Base-by-base conservation (phyloP, 306 rosid species). In the Psophocarpus tetragonolobus region DNA sequence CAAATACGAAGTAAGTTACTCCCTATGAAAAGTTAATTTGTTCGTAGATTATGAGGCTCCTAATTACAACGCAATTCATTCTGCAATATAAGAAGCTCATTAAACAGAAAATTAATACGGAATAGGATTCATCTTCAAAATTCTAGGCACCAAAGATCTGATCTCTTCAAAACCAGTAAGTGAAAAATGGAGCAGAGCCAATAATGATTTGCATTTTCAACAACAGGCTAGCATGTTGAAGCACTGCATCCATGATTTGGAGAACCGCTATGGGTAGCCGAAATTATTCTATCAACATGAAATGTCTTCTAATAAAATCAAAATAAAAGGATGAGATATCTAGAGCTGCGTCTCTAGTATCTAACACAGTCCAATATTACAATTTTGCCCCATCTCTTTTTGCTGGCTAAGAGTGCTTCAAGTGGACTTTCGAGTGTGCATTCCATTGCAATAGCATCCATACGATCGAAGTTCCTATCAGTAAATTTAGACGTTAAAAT, bases 361-460 rank as follows among this genome's bases (percentile, higher is more conserved):
- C 36, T 33, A 69, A 67, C 50, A 50, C 1, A 9, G 44, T 38
- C 26, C 65, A 80, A 83, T n/a, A 45, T 24, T 24, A 23, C 30
- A 76, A 35, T 29, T 66, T 6, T 18, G 47, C 29, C 73, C 21
- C 47, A 0, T 66, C 42, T 6, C 9, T 4, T 71, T 48, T 48
- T 76, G 86, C 61, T 68, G 30, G 75, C 80, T 86, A 70, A 32
- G 76, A 81, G 64, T 73, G 87, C 79, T 86, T 79, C 75, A 42
- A 75, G 72, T 71, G 87, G 58, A 69, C 50, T 65, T 67, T 78
- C 42, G 71, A 87, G 83, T 88, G 92, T 4, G 87, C 57, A 78
- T 91, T 96, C 99, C 98, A 91, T 54, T 91, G 97, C 86, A 88
- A 39, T 73, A 91, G 60, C 99, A 96, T 96, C 99, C 99, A 96